Percentiles rank a stretch among this genome's conserved stretches.
Conservation (phyloP, 208 protist genomes). For the Leishmania lainsoni region DNA sequence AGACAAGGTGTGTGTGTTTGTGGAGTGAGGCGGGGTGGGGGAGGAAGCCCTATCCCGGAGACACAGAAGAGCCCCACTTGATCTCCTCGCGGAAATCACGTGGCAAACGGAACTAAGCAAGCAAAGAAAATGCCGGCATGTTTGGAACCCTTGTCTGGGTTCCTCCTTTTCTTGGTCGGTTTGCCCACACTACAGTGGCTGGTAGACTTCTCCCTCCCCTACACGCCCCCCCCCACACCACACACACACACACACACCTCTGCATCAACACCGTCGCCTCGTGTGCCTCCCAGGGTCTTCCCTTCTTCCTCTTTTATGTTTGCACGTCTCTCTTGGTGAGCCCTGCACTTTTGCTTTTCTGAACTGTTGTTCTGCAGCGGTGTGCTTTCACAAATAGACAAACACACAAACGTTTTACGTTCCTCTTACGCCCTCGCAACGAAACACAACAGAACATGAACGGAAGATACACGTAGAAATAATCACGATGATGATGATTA, state of each 20-base stretch:
- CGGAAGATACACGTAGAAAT: not conserved
- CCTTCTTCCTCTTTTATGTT: not conserved
- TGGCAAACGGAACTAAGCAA: conserved; percentile 7
- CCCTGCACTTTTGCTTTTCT: not conserved
- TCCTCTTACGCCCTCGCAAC: not conserved
- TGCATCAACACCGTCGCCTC: not conserved
- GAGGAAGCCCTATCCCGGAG: no score
- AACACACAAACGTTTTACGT: not conserved
- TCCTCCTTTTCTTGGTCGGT: not conserved
- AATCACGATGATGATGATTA: no score
- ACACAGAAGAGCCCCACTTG: not conserved
- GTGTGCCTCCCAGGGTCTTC: not conserved
- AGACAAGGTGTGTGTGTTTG: not conserved
- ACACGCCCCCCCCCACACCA: not conserved
- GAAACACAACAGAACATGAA: not conserved
- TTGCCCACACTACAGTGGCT: not conserved
- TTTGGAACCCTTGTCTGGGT: not conserved
- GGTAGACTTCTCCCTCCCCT: not conserved
- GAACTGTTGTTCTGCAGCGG: not conserved
- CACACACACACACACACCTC: not conserved
- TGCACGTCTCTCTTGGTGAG: not conserved
- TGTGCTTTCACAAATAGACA: no score
- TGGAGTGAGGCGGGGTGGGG: no score
- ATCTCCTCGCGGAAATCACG: not conserved
- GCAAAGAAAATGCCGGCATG: not conserved